Percentiles rank a stretch among this genome's conserved stretches.
Evolutionary conservation across 306 rosid genomes (phyloP).

Genomic region (Leucaena leucocephala): DNA sequence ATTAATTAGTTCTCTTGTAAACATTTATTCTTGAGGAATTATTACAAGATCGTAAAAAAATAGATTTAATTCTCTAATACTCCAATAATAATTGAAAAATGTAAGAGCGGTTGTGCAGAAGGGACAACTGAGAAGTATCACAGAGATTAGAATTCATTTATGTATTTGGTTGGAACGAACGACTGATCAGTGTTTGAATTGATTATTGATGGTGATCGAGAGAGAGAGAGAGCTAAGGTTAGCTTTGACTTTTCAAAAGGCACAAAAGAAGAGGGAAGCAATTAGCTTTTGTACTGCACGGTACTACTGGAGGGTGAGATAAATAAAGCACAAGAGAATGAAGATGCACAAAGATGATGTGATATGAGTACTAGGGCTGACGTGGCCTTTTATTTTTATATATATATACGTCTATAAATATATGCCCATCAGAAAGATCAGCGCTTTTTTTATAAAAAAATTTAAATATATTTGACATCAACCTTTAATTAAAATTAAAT

Average conservation of each 20-base stretch:
- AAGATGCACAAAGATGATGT: background rate
- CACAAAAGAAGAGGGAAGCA: conserved; percentile 35
- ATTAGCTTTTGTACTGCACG: background rate
- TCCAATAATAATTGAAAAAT: no score
- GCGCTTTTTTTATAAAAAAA: no score
- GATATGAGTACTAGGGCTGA: background rate
- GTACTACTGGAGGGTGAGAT: background rate
- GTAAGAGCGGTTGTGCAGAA: background rate
- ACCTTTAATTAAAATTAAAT: no score
- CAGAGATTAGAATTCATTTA: conserved; percentile 16
- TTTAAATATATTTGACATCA: no score
- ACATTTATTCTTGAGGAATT: no score
- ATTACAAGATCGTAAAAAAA: no score
- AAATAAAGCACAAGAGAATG: background rate
- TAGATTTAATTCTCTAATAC: no score
- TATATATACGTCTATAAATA: background rate
- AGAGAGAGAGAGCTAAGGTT: background rate
- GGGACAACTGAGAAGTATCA: background rate
- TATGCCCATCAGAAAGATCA: no score
- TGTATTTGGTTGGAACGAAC: background rate
- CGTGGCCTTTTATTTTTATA: conserved; percentile 17
- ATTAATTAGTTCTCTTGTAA: no score
- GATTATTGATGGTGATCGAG: background rate
- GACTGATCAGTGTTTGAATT: background rate
- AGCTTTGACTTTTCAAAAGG: conserved; percentile 36